Base-by-base conservation (phyloP, 495 filamentous ascomycete species). In the Darksidea phi region DNA sequence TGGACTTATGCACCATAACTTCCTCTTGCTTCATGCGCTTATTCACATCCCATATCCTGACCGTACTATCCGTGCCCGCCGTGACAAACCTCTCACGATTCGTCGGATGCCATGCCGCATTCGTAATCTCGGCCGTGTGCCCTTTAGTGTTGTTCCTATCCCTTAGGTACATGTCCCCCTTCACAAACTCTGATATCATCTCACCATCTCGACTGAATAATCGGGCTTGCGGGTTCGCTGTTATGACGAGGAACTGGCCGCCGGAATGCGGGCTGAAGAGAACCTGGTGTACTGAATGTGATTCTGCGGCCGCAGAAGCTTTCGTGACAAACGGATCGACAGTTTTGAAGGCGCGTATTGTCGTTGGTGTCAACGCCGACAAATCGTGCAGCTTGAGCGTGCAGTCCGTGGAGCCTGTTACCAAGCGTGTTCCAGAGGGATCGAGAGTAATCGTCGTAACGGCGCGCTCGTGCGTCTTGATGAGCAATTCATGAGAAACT, bases 61-160 rank as follows among this genome's bases (percentile, higher is more conserved):
- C 74, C 1, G 94, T 97, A 67, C 91, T 95, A 71, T 98, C 94
- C 4, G 90, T 90, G 12, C 91, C 91, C 42, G 90, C 91, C 0
- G 94, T 97, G 15, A 90, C 90, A 70, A 88, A 92, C 1, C 91
- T 61, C 54, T 94, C 88, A 65, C 79, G 80, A 67, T 97, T 84
- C 1, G 84, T 86, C 2, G 94, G 94, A 73, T 88, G 87, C 94
- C 94, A 98, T 37, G 84, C 85, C 2, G 89, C 94, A 20, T 85
- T 86, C 23, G 89, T 88, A 26, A 95, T 85, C 73, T 95, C 94
- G 0, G 91, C 89, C 38, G 96, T 83, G 70, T 98, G 94, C 0
- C 94, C 94, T 69, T 97, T 97, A 0, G 94, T 98, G 70, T 97
- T 90, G 71, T 97, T 81, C 83, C 96, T 90, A 70, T 98, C 95